A percentile compares a stretch with the other conserved stretches of the same genome.
These are phyloP conservation scores for Polytrichum commune DNA, from an alignment of 225 moss, liverwort and hornwort genomes.

Conservation along the genomic window DNA sequence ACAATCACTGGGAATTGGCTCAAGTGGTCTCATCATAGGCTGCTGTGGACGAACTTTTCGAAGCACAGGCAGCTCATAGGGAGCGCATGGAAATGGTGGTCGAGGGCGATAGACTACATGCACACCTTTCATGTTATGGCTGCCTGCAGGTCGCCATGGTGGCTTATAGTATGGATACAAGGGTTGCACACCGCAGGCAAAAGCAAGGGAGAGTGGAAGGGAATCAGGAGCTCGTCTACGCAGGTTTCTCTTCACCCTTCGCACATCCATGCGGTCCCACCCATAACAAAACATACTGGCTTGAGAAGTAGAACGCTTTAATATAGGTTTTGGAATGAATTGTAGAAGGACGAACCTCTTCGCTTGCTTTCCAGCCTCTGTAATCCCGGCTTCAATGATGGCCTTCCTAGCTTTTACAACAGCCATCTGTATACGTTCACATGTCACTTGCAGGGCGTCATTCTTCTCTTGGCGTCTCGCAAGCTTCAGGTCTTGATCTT, in stretches of 20 bases:
- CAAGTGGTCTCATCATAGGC: slow-evolving; percentile 12
- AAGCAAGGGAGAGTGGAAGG: slow-evolving; percentile 31
- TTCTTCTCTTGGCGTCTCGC: slow-evolving; percentile 29
- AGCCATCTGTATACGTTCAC: slow-evolving; percentile 23
- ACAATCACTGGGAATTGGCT: slow-evolving; percentile 2
- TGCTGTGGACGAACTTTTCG: slow-evolving; percentile 18
- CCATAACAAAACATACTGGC: too few species aligned
- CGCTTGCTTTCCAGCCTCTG: slow-evolving; percentile 3
- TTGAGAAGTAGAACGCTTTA: too few species aligned
- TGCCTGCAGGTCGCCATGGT: slow-evolving; percentile 40
- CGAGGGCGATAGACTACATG: slow-evolving; percentile 14
- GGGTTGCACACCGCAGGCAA: slow-evolving; percentile 18
- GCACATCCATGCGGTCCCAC: too few species aligned
- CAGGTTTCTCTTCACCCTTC: not conserved
- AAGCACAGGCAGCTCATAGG: not conserved
- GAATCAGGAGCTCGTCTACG: slow-evolving; percentile 3
- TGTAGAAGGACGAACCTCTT: slow-evolving; percentile 3
- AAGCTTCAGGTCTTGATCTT: slow-evolving; percentile 18
- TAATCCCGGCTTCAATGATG: not conserved
- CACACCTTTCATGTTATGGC: slow-evolving; percentile 20
- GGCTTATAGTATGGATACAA: slow-evolving; percentile 3
- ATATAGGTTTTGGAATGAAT: too few species aligned
- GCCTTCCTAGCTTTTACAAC: slow-evolving; percentile 22
- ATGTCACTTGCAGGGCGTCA: slow-evolving; percentile 30
- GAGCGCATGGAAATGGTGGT: not conserved